Base-by-base conservation (phyloP, 2,329 filamentous ascomycete genomes). In the Elsinoe australis region DNA sequence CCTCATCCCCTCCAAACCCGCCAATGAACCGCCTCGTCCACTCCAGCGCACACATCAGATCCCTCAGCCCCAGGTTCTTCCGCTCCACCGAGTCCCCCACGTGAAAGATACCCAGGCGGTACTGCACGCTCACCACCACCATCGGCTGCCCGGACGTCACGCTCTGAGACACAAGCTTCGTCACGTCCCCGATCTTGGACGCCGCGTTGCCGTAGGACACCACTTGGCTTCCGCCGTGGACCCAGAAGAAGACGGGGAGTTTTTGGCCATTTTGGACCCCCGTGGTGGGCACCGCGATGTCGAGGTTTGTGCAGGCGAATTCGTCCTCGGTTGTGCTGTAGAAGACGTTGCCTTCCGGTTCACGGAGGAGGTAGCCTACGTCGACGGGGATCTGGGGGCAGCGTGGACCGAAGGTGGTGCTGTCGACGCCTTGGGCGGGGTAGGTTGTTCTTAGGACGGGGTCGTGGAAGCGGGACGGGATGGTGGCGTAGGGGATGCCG, bases 181-280 rank as follows among this genome's bases (percentile, higher is more conserved):
- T 26, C 17, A 47, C 34, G 33, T 53, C 49, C 12, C 70, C 71
- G 12, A 71, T 59, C 4, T 63, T 61, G 0, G 67, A 69, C 3
- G 65, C 63, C 17, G 63, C 64, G 14, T 63, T 68, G 26, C 66
- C 69, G 49, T 70, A 72, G 0, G 68, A 70, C 4, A 71, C 61
- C 1, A 67, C 59, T 41, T 72, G 70, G 2, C 68, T 71, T 7
- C 70, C 70, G 62, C 70, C 71, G 51, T 73, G 67, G 12, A 73
- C 68, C 68, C 70, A 73, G 8, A 72, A 51, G 6, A 71, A 39
- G 8, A 73, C 68, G 1, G 70, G 70, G 0, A 70, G 45, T 1
- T 51, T 48, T 0, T 19, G 8, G 1, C 49, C 44, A 3, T 45
- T n/a, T 31, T 42, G 38, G 21, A 2, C 12, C 4, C 19, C 33